phyloP scores from a whole-genome alignment of 2,329 filamentous ascomycete genomes.

The Tolypocladium album region DNA sequence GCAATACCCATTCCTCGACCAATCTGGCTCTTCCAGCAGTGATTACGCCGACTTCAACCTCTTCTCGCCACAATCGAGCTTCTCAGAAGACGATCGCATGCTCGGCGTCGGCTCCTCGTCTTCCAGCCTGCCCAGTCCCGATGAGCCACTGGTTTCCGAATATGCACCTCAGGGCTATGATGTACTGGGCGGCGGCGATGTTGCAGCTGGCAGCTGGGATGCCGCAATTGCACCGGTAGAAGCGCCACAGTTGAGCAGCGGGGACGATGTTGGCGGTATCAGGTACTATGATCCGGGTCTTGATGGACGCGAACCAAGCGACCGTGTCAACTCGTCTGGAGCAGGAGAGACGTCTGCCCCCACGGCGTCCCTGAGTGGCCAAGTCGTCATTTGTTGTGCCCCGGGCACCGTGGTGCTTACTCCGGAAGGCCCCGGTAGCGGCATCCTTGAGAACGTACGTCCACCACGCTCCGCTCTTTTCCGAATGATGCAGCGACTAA shows the following conservation, averaged over 20 bases:
- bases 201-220: not conserved
- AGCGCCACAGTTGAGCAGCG: not conserved
- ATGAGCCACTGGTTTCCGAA: conserved; percentile 1
- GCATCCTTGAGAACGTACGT: conserved; percentile 8
- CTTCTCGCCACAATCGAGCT: conserved; percentile 38
- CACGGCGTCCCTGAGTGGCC: not conserved
- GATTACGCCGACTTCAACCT: conserved; percentile 46
- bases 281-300: not conserved
- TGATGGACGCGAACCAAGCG: not conserved
- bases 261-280: not conserved
- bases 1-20: conserved; percentile 27
- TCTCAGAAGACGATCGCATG: conserved; percentile 37
- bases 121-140: conserved; percentile 2
- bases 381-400: not conserved
- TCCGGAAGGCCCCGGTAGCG: not conserved
- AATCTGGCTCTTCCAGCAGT: conserved; percentile 4
- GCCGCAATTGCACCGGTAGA: not conserved
- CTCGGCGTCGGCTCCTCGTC: conserved; percentile 14
- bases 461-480: not conserved
- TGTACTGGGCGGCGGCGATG: not conserved
- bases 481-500: conserved; percentile 5
- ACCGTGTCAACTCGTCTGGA: not conserved
- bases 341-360: no score
- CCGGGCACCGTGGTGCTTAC: not conserved
- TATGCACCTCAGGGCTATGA: not conserved